A percentile compares a stretch with the other conserved stretches of the same genome.
Evolutionary conservation across 78 protist genomes (phyloP).

Genomic region (Tieghemostelium lacteum): DNA sequence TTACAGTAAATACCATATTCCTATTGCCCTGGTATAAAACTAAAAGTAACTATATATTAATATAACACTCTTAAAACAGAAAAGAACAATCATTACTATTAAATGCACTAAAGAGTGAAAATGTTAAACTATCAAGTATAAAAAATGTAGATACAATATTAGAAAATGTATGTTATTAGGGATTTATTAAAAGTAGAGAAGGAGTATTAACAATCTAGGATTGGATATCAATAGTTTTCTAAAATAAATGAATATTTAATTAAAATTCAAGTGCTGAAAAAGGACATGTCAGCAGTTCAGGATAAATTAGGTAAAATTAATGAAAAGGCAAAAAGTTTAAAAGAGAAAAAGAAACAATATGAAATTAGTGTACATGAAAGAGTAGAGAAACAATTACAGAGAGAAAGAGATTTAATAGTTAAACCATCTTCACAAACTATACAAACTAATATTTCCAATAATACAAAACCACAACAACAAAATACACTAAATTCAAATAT

Average conservation of each 20-base stretch:
- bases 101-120: conserved; percentile 31
- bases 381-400: conserved; percentile 57
- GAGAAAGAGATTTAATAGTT: conserved; percentile 58
- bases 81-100: conserved; percentile 50
- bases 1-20: conserved; percentile 12
- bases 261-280: conserved; percentile 47
- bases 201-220: background rate
- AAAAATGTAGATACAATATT: conserved; percentile 51
- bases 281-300: conserved; percentile 35
- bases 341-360: conserved; percentile 70
- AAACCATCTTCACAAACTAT: conserved; percentile 54
- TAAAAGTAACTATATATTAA: background rate
- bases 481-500: conserved; percentile 27
- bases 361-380: conserved; percentile 17
- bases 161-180: conserved; percentile 37
- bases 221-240: conserved; percentile 13
- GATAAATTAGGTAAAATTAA: conserved; percentile 49
- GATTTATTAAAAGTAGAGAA: background rate
- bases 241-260: conserved; percentile 53
- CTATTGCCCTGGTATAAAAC: background rate
- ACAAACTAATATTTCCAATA: conserved; percentile 38
- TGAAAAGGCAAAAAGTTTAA: conserved; percentile 29
- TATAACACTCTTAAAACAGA: background rate
- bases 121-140: conserved; percentile 45
- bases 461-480: background rate